Evolutionary conservation across 345 rosid genomes (phyloP), one percentile per base, ranked within the genome.

Genomic region (Euphorbia pulcherrima): DNA sequence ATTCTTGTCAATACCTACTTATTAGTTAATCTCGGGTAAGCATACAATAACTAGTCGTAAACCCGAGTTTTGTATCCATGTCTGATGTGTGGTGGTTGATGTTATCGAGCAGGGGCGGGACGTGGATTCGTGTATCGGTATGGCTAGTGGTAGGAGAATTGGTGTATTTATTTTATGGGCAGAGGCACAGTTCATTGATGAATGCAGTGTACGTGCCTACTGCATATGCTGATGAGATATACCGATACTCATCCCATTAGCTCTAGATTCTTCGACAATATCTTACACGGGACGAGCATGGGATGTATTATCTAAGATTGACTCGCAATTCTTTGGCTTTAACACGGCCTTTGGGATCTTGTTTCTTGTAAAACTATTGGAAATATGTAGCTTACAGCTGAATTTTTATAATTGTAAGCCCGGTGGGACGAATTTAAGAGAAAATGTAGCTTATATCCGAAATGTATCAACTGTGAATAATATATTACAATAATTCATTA

Each of bases 41-140:
- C 12, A 30, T n/a, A 47, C 39, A 17, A n/a, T n/a, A 67, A 28
- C 39, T 26, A 6, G 23, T 51, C 59, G 37, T 12, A 33, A 58
- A 6, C 13, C 8, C 35, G 37, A n/a, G 17, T 1, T 39, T 20
- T 24, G 27, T 6, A n/a, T 6, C 14, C n/a, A 46, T 29, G 6
- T 23, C 62, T 6, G 53, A 30, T 14, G 46, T 14, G 27, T 52
- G 35, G 23, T 9, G 17, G 26, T 48, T 35, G 26, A 12, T 33
- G 18, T 30, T 51, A 5, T 1, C 51, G 41, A 60, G 47, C 78
- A 90, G 97, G 50, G 54, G 75, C 55, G 85, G 74, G 6, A 88
- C 95, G 21, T 91, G 93, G 97, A 81, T 81, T 48, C 86, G 96
- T 58, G 96, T 91, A 51, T 87, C 92, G 0, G 79, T 86, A 39